These are phyloP conservation scores for Candida vartiovaarae DNA, from an alignment of 805 yeast species.

Conservation along the genomic window DNA sequence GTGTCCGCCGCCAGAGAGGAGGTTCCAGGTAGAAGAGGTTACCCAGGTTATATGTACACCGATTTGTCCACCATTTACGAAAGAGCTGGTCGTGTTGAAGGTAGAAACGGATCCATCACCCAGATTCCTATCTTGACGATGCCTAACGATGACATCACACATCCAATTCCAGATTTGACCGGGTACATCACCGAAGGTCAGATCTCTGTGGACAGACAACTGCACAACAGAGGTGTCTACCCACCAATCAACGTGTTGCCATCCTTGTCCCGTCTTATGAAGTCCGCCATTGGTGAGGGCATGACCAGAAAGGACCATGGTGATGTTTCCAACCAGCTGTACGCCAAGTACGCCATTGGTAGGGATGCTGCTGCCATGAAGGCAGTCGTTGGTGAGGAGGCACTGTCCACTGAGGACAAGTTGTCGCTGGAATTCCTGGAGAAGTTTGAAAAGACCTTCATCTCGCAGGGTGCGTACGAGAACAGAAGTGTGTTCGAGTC, in stretches of 20 bases:
- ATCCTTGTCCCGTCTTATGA: constrained; percentile 95
- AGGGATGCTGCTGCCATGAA: constrained; percentile 99
- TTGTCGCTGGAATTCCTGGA: constrained; percentile 95
- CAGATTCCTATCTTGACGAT: constrained; percentile 98
- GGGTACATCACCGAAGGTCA: constrained; percentile 99
- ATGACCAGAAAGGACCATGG: constrained; percentile 99
- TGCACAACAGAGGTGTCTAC: constrained; percentile 92
- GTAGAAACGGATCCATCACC: constrained; percentile 98
- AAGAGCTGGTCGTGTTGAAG: constrained; percentile 99
- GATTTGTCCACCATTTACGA: constrained; percentile 98
- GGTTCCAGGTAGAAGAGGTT: constrained; percentile 99
- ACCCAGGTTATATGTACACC: constrained; percentile 99
- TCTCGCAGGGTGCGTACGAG: constrained; percentile 95
- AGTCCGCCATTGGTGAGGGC: constrained; percentile 99
- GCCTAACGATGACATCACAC: constrained; percentile 99
- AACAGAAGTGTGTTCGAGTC: constrained; percentile 91
- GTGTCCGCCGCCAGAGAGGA: constrained; percentile 99
- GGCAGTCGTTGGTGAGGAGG: constrained; percentile 99
- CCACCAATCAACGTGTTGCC: constrained; percentile 99
- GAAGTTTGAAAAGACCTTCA: constrained; percentile 93
- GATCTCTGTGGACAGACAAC: constrained; percentile 94
- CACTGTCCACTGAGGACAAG: constrained; percentile 95
- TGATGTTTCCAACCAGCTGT: constrained; percentile 97
- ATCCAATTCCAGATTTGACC: constrained; percentile 99
- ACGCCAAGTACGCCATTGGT: constrained; percentile 99